Evolutionary conservation across 345 rosid genomes (phyloP).

Genomic region (Raphanus raphanistrum): DNA sequence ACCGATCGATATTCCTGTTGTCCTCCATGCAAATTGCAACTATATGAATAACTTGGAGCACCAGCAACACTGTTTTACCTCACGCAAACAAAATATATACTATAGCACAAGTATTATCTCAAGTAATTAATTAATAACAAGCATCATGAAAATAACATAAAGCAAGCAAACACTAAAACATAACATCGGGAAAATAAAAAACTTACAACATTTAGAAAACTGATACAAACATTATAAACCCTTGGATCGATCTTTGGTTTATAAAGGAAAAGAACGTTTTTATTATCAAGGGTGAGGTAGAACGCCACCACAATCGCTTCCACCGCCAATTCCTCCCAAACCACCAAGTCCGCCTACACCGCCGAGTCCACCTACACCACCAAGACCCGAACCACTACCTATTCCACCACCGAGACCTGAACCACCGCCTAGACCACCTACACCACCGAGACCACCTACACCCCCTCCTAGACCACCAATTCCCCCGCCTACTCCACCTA

Average conservation of each 20-base stretch:
- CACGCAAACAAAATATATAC: not conserved
- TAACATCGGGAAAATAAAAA: constrained; percentile 3
- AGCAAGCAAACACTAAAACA: constrained; percentile 14
- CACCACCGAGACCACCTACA: constrained; percentile 35
- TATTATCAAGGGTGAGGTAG: constrained; percentile 29
- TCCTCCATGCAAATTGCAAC: constrained; percentile 5
- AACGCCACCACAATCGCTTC: constrained; percentile 42
- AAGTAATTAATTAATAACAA: constrained; percentile 30
- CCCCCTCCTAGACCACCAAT: constrained; percentile 41
- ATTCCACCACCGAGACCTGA: constrained; percentile 41
- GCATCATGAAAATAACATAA: constrained; percentile 12
- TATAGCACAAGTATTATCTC: constrained; percentile 22
- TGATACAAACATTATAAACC: constrained; percentile 10
- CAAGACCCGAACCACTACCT: constrained; percentile 32
- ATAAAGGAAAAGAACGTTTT: not conserved
- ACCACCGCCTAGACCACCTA: constrained; percentile 39
- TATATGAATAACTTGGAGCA: constrained; percentile 6
- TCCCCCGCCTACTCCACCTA: constrained; percentile 38
- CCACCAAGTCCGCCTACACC: constrained; percentile 45
- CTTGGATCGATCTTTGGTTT: constrained; percentile 1
- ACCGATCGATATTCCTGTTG: not conserved
- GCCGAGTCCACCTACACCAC: constrained; percentile 44
- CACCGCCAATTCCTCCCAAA: constrained; percentile 37
- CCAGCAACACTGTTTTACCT: constrained; percentile 6
- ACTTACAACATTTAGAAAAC: not conserved